phyloP scores from a whole-genome alignment of 805 yeast species.

The Starmerella roubikii region DNA sequence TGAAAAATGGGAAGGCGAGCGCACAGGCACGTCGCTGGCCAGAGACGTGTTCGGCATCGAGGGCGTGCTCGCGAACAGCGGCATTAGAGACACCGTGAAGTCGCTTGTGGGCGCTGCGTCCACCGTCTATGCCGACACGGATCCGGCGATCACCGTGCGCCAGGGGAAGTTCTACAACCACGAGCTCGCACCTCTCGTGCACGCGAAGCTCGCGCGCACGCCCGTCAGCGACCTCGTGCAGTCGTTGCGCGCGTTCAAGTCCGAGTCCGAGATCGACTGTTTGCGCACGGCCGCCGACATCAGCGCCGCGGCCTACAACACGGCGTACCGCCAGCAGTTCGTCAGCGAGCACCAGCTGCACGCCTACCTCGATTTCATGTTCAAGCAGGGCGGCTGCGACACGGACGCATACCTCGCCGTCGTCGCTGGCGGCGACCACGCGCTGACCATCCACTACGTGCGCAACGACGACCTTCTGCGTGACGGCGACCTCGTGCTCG shows the following conservation, averaged over 20 bases:
- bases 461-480: slow-evolving; percentile 73
- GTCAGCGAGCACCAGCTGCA: slow-evolving; percentile 64
- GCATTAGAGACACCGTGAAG: slow-evolving; percentile 11
- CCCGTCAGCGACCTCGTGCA: slow-evolving; percentile 16
- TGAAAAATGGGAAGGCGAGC: slow-evolving; percentile 92
- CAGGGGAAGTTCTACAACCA: slow-evolving; percentile 17
- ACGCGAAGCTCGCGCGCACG: slow-evolving; percentile 2
- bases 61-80: slow-evolving; percentile 33
- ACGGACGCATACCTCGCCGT: slow-evolving; percentile 87
- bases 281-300: slow-evolving; percentile 76
- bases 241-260: slow-evolving; percentile 47
- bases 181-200: slow-evolving; percentile 16
- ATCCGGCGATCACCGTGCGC: slow-evolving; percentile 18
- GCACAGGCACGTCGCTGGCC: slow-evolving; percentile 78
- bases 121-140: slow-evolving; percentile 18
- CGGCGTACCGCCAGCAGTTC: slow-evolving; percentile 52
- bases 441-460: slow-evolving; percentile 85
- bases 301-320: slow-evolving; percentile 71
- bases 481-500: slow-evolving; percentile 69
- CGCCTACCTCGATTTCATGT: slow-evolving; percentile 67
- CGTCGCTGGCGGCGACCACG: slow-evolving; percentile 85
- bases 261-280: slow-evolving; percentile 57
- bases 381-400: slow-evolving; percentile 79
- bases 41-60: slow-evolving; percentile 80
- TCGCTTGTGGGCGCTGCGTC: slow-evolving; percentile 12